Evolutionary conservation across 202 grass and related monocot species (phyloP), one percentile per base, ranked within the genome.

Genomic region (Alloteropsis angusta): DNA sequence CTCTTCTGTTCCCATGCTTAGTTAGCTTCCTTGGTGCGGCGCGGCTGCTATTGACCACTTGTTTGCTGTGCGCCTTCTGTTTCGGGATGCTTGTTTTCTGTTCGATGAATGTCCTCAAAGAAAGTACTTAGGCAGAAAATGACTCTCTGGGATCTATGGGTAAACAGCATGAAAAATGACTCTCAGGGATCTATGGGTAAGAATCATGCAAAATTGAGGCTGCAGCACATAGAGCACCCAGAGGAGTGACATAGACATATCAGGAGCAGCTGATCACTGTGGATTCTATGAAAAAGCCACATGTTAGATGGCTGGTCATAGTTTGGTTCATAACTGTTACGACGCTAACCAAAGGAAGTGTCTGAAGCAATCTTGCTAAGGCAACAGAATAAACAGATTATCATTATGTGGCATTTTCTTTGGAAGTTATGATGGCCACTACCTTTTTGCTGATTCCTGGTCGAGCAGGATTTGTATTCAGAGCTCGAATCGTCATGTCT

Each of bases 61-160:
- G 48, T 4, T 17, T 38, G 59, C 2, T 23, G 62, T 42, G 37
- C 34, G 32, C 4, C 43, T 47, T 32, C 34, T 5, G 1, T 9
- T 32, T 32, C 4, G 15, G 5, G 0, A 30, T 72, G 73, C 79
- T 19, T 55, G 49, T 35, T 6, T 22, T 2, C 0, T 78, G 74
- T 19, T 78, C 53, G 73, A 82, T 60, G 66, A 7, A 78, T 82
- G 77, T 25, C 47, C 39, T 66, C 2, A 44, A 6, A 65, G 39
- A 65, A 82, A 42, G 10, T 38, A 25, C 0, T 57, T 25, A 16
- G 19, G 19, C 7, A 15, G n/a, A 56, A 55, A 54, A 39, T 41
- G 7, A 0, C 19, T 23, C 37, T 22, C n/a, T 43, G 63, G 37
- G n/a, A 13, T 23, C 63, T 43, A 43, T 12, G 38, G 9, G 5